phyloP scores from a whole-genome alignment of 2,329 filamentous ascomycete species.

The Coniochaeta sp. region DNA sequence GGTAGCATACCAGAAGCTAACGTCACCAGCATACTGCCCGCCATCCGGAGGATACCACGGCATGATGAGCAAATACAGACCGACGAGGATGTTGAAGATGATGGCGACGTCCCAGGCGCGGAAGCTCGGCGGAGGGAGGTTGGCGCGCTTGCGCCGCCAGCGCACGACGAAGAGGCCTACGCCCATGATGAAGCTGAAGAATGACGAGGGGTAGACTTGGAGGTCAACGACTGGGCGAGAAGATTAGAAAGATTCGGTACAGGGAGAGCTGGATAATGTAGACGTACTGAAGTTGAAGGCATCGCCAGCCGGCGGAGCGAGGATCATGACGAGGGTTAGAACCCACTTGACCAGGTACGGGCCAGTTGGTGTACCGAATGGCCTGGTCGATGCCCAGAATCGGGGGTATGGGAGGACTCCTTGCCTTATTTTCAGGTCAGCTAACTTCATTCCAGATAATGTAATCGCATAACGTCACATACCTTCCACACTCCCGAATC shows the following conservation, averaged over 20 bases:
- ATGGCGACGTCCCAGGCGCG: slow-evolving; percentile 51
- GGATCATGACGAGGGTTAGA: slow-evolving; percentile 51
- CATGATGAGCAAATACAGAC: slow-evolving; percentile 59
- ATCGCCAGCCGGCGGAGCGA: slow-evolving; percentile 54
- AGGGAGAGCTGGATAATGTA: no score
- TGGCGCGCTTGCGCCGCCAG: slow-evolving; percentile 41
- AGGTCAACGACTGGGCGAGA: slow-evolving; percentile 49
- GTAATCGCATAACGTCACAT: slow-evolving; percentile 2
- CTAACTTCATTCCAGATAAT: no score
- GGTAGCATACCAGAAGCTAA: slow-evolving; percentile 69
- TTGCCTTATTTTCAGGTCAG: no score
- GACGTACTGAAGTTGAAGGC: slow-evolving; percentile 51
- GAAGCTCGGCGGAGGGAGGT: slow-evolving; percentile 43
- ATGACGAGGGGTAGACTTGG: slow-evolving; percentile 46
- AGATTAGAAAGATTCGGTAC: no score
- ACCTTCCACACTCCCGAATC: slow-evolving; percentile 53
- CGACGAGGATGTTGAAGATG: slow-evolving; percentile 51
- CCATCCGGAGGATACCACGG: slow-evolving; percentile 63
- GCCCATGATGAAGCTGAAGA: slow-evolving; percentile 51
- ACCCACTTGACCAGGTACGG: slow-evolving; percentile 51
- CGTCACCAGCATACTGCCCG: slow-evolving; percentile 54
- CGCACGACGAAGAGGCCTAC: slow-evolving; percentile 53
- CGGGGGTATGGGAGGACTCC: slow-evolving; percentile 50
- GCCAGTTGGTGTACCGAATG: slow-evolving; percentile 55
- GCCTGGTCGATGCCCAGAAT: slow-evolving; percentile 55